phyloP scores from a whole-genome alignment of 768 basidiomycete species.

The Leucosporidium scottii region DNA sequence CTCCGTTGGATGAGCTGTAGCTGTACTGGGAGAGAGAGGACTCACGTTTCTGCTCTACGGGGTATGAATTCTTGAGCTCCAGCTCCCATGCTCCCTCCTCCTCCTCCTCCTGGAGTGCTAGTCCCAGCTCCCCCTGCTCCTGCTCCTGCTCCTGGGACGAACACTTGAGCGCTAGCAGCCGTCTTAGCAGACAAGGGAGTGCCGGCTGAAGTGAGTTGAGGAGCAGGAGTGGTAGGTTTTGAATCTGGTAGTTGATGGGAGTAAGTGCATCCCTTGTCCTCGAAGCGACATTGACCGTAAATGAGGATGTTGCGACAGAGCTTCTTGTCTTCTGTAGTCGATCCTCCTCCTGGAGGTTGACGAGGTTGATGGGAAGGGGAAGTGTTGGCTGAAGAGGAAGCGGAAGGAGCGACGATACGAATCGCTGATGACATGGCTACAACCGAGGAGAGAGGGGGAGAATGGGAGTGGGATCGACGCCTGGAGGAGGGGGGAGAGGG shows the following conservation, averaged over 20 bases:
- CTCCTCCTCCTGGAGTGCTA: background rate
- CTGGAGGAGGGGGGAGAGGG: background rate
- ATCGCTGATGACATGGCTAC: conserved; percentile 4
- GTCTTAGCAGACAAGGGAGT: too few species aligned
- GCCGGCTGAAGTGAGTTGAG: background rate
- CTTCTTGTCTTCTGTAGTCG: conserved; percentile 4
- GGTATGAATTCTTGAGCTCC: conserved; percentile 25
- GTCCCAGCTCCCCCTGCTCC: too few species aligned
- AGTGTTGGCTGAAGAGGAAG: background rate
- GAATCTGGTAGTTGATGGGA: conserved; percentile 58
- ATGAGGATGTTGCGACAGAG: conserved; percentile 30
- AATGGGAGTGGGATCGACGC: background rate
- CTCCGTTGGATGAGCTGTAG: background rate
- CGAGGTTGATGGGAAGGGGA: background rate
- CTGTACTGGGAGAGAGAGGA: background rate
- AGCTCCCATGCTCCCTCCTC: background rate
- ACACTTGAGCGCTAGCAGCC: too few species aligned
- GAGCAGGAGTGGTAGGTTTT: conserved; percentile 34
- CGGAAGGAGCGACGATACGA: conserved; percentile 16
- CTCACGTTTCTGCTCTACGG: conserved; percentile 17
- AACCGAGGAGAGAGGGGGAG: background rate
- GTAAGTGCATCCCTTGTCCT: conserved; percentile 78
- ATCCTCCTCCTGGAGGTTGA: background rate
- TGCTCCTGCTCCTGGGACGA: too few species aligned
- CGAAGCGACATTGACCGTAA: conserved; percentile 68